Base-by-base conservation (phyloP, 345 rosid genomes). In the Trapa bicornis region DNA sequence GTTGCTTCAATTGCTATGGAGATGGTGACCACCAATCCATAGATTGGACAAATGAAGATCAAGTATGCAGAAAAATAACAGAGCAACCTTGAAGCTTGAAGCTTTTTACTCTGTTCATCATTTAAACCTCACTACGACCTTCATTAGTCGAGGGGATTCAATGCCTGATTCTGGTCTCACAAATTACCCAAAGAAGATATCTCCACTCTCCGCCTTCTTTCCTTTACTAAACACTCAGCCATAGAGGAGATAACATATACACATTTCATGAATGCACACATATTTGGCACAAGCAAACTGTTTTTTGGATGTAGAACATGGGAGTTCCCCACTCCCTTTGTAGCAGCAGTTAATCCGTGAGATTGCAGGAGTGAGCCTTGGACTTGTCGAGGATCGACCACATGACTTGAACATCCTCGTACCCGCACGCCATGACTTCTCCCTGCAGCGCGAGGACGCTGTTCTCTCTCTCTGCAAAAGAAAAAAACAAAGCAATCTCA, bases 311-410 rank as follows among this genome's bases (percentile, higher is more conserved):
- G 29, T 22, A 22, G 29, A 22, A 22, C 29, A 22, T 22, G 29
- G 29, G 29, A 22, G 29, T 22, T 22, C 29, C 29, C 29, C 29
- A 22, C 29, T 6, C 68, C 37, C 36, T 7, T 22, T 12, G 36
- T 11, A 1, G 37, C 2, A 57, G 36, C 37, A 10, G 36, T 80
- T 69, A 84, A 14, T 89, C 70, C 70, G 84, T 68, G 67, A 87
- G 72, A 70, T 72, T 74, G 80, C 80, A 84, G 62, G 47, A 33
- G 38, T 67, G 42, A 56, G 96, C 72, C 76, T 85, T 91, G 77
- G 97, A 85, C 81, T 91, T 89, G 76, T 91, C 97, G 4, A 91
- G 89, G 79, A 91, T 91, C 38, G 97, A 91, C 96, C 96, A 91
- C 97, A 91, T 91, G 64, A 91, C 94, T 35, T 87, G 97, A 68